phyloP scores from a whole-genome alignment of 441 rosid species.

The Dalechampia spathulata region DNA sequence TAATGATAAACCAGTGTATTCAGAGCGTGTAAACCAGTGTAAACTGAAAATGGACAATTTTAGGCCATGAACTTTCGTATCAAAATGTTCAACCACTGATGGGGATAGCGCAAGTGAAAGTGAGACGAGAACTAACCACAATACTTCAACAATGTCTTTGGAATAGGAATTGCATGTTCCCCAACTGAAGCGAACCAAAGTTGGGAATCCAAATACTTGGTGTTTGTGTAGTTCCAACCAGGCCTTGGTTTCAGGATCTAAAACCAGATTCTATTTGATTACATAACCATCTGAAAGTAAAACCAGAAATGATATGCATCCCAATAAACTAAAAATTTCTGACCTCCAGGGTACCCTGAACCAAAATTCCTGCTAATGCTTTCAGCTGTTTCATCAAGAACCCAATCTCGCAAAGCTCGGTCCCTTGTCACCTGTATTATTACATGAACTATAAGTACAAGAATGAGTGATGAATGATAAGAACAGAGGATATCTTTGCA shows the following conservation, averaged over 20 bases:
- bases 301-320: neutral
- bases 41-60: neutral
- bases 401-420: slow-evolving; percentile 75
- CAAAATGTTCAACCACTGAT: neutral
- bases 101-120: slow-evolving; percentile 3
- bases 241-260: slow-evolving; percentile 60
- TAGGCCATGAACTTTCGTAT: neutral
- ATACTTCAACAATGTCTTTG: slow-evolving; percentile 57
- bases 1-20: neutral
- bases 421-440: slow-evolving; percentile 77
- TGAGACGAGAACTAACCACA: slow-evolving; percentile 47
- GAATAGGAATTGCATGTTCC: slow-evolving; percentile 76
- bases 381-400: slow-evolving; percentile 71
- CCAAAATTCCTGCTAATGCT: slow-evolving; percentile 65
- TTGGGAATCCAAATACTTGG: slow-evolving; percentile 80
- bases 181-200: slow-evolving; percentile 93
- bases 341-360: slow-evolving; percentile 99
- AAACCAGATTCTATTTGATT: slow-evolving; percentile 10
- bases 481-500: slow-evolving; percentile 12
- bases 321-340: slow-evolving; percentile 1
- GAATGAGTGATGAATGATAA: slow-evolving; percentile 3
- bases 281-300: neutral
- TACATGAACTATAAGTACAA: slow-evolving; percentile 13
- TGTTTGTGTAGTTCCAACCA: slow-evolving; percentile 76
- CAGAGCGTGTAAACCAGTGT: neutral